These are phyloP conservation scores for Phytophthora aleatoria DNA, from an alignment of 352 stramenopile species.

Conservation along the genomic window DNA sequence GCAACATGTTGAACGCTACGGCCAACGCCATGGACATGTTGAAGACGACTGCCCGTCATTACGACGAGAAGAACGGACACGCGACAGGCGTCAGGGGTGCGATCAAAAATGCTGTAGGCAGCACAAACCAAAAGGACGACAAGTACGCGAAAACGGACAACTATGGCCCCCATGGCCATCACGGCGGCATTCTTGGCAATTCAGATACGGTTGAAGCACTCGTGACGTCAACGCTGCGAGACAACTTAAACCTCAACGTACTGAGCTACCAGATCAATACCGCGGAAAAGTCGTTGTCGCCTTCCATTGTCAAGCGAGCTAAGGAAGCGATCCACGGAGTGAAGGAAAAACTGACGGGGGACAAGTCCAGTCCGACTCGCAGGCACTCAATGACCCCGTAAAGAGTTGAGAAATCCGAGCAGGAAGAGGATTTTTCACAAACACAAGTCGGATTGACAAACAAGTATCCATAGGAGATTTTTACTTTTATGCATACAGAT, in stretches of 20 bases:
- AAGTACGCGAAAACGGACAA: background rate
- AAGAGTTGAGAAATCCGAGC: background rate
- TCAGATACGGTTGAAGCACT: conserved; percentile 26
- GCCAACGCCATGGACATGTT: conserved; percentile 21
- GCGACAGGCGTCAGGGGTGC: conserved; percentile 17
- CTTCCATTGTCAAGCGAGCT: conserved; percentile 15
- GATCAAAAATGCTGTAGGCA: conserved; percentile 14
- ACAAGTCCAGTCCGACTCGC: conserved; percentile 9
- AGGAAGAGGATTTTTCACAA: background rate
- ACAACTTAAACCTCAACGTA: conserved; percentile 28
- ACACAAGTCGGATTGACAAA: background rate
- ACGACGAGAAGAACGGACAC: conserved; percentile 23
- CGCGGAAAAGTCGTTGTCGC: conserved; percentile 19
- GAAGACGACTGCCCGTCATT: conserved; percentile 17
- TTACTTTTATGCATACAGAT: no score
- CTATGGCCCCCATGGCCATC: background rate
- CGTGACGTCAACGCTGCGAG: conserved; percentile 20
- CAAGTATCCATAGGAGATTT: no score
- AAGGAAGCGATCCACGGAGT: conserved; percentile 27
- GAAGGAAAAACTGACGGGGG: conserved; percentile 22
- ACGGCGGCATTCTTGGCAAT: conserved; percentile 6
- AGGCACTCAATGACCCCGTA: background rate
- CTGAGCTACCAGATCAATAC: conserved; percentile 29
- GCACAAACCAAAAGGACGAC: conserved; percentile 6
- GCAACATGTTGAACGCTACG: conserved; percentile 22